Evolutionary conservation across 2,329 filamentous ascomycete genomes (phyloP).

Genomic region (Lizonia empirigonia): DNA sequence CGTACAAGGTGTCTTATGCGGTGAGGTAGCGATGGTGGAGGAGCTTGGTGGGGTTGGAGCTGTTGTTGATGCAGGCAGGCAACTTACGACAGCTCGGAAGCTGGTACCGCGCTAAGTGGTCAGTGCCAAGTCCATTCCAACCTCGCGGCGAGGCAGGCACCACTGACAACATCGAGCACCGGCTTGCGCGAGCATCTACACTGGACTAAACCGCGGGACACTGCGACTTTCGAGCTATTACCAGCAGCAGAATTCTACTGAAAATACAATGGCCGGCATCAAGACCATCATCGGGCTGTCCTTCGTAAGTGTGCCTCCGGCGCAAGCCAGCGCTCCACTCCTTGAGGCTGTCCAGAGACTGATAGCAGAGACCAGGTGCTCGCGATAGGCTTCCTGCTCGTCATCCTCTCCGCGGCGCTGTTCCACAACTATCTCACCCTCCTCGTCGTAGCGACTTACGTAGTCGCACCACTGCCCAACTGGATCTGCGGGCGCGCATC

Average conservation of each 20-base stretch:
- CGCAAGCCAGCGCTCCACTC: constrained; percentile 21
- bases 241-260: too few species aligned
- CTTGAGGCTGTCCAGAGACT: constrained; percentile 2
- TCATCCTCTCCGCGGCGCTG: constrained; percentile 95
- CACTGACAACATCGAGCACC: neutral
- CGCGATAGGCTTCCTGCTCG: constrained; percentile 96
- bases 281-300: constrained; percentile 99
- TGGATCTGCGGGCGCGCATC: constrained; percentile 90
- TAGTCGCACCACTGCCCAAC: constrained; percentile 92
- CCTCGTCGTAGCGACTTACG: constrained; percentile 93
- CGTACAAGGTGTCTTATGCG: neutral
- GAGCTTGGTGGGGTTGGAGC: constrained; percentile 15
- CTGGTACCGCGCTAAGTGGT: constrained; percentile 24
- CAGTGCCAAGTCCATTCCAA: constrained; percentile 11
- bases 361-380: constrained; percentile 66
- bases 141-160: constrained; percentile 9
- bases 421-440: constrained; percentile 95
- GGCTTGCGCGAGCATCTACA: neutral
- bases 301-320: constrained; percentile 67
- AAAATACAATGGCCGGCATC: constrained; percentile 90
- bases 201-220: neutral
- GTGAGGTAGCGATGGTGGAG: neutral
- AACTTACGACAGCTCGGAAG: constrained; percentile 34
- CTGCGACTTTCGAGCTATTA: neutral
- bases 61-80: constrained; percentile 34